Percentiles rank a stretch among this genome's conserved stretches.
These are phyloP conservation scores for Phytopythium litorale DNA, from an alignment of 352 stramenopile species.

Conservation along the genomic window DNA sequence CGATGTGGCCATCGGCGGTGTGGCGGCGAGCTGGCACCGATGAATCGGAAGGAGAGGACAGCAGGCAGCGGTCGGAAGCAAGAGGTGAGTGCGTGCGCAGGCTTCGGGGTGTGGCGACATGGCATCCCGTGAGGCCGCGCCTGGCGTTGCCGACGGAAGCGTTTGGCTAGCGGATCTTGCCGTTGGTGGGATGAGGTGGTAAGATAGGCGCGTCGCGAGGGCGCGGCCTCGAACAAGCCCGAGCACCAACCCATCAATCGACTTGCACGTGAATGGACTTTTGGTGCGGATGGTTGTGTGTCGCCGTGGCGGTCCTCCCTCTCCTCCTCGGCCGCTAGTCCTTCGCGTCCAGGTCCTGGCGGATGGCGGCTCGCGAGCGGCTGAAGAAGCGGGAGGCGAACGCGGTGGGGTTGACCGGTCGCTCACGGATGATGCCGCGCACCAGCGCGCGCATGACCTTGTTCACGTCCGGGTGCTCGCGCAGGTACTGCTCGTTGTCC, in stretches of 20 bases:
- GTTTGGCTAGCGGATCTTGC: not conserved
- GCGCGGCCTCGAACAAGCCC: not conserved
- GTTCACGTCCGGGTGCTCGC: conserved; percentile 53
- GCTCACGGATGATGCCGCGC: conserved; percentile 51
- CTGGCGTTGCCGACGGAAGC: not conserved
- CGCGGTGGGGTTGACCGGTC: conserved; percentile 37
- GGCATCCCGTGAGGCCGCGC: not conserved
- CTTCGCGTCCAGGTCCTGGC: conserved; percentile 42
- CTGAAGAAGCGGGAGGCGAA: conserved; percentile 62
- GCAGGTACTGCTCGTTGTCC: conserved; percentile 75
- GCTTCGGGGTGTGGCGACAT: not conserved
- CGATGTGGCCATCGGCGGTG: not conserved
- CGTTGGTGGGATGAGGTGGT: not conserved
- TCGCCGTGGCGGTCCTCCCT: not conserved
- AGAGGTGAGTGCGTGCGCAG: not conserved
- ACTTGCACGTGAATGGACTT: not conserved
- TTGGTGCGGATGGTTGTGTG: not conserved
- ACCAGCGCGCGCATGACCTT: conserved; percentile 58
- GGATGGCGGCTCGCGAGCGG: conserved; percentile 26
- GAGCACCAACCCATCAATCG: not conserved
- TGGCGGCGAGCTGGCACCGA: not conserved
- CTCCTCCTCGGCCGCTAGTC: conserved; percentile 14
- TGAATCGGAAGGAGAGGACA: not conserved
- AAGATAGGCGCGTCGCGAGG: not conserved
- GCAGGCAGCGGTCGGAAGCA: not conserved